Conservation (phyloP, 805 yeast species). For the Metschnikowia lochheadii region DNA sequence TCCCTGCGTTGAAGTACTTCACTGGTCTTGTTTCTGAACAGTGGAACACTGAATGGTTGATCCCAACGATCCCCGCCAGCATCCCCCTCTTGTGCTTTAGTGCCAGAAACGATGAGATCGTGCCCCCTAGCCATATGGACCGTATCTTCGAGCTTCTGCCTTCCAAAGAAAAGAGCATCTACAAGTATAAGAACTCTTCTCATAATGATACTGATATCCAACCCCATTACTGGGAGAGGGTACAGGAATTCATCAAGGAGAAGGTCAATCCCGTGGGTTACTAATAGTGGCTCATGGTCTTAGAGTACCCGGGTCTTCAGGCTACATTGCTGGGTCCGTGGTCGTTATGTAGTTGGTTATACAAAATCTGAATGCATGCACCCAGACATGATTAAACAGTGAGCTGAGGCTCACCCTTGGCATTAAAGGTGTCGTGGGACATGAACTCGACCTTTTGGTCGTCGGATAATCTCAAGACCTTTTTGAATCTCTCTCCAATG, state of each 20-base stretch:
- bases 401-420: conserved; percentile 29
- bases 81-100: conserved; percentile 69
- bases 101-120: conserved; percentile 81
- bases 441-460: conserved; percentile 77
- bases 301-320: neutral
- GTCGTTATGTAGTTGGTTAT: conserved; percentile 18
- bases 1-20: conserved; percentile 60
- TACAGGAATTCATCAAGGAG: conserved; percentile 52
- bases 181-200: conserved; percentile 54
- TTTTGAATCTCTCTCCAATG: conserved; percentile 85
- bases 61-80: conserved; percentile 46
- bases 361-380: conserved; percentile 8
- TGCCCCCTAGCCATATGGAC: conserved; percentile 84
- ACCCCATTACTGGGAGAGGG: conserved; percentile 71
- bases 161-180: conserved; percentile 46
- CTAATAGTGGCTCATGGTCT: neutral
- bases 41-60: conserved; percentile 75
- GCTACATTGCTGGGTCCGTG: conserved; percentile 4
- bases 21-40: conserved; percentile 65
- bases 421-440: conserved; percentile 55
- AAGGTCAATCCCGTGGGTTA: conserved; percentile 40
- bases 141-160: conserved; percentile 51
- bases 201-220: conserved; percentile 85
- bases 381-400: conserved; percentile 13
- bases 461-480: conserved; percentile 70